These are phyloP conservation scores for Penicillium sp. DNA, from an alignment of 2,329 filamentous ascomycete species.

Conservation along the genomic window DNA sequence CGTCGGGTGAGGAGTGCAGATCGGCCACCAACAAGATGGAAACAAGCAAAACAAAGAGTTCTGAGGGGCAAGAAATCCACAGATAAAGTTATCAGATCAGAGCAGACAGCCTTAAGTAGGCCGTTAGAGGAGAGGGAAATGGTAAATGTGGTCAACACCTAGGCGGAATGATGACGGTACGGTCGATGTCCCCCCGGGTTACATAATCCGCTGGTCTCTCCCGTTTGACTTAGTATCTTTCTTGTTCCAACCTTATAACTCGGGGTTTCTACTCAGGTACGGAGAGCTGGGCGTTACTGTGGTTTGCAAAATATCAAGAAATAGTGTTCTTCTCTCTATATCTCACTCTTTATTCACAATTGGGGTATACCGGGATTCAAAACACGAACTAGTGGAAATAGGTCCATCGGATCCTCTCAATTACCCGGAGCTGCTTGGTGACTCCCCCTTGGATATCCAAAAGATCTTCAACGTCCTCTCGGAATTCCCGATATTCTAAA, in stretches of 20 bases:
- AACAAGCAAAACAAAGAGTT: background rate
- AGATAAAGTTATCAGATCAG: background rate
- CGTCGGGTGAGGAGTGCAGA: constrained; percentile 1
- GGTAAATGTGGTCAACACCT: constrained; percentile 14
- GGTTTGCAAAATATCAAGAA: background rate
- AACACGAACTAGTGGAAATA: constrained; percentile 67
- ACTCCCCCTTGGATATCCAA: constrained; percentile 77
- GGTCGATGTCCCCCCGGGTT: constrained; percentile 10
- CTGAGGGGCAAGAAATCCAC: background rate
- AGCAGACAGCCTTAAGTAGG: background rate
- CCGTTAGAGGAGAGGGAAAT: background rate
- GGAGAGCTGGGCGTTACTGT: background rate
- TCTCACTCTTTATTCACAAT: background rate
- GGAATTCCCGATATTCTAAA: constrained; percentile 77
- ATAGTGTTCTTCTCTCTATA: background rate
- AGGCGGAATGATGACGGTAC: constrained; percentile 21
- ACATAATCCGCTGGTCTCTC: constrained; percentile 15
- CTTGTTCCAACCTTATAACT: background rate
- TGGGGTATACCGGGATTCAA: background rate
- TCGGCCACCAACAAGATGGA: background rate
- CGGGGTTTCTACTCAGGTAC: background rate
- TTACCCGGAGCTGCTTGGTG: constrained; percentile 72
- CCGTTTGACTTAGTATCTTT: background rate
- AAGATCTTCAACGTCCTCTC: constrained; percentile 84
- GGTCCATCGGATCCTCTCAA: constrained; percentile 85